Evolutionary conservation across 75 land plant genomes (phyloP).

Genomic region (Picea glauca): DNA sequence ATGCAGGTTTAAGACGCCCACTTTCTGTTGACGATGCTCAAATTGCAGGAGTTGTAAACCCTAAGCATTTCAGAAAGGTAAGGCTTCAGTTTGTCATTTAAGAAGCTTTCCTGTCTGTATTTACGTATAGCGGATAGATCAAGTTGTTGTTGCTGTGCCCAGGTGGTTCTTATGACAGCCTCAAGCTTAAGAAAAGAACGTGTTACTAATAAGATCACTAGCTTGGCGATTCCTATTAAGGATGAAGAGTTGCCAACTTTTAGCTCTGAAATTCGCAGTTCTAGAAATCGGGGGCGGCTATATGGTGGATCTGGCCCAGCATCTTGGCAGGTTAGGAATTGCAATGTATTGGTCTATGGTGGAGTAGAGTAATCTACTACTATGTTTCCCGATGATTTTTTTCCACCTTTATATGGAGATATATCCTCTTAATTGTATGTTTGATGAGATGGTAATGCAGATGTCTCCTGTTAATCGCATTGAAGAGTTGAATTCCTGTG

Average conservation of each 20-base stretch:
- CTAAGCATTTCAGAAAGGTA: conserved; percentile 70
- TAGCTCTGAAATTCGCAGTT: conserved; percentile 3
- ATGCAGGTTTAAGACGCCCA: conserved; percentile 49
- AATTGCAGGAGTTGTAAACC: conserved; percentile 65
- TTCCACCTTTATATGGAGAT: not conserved
- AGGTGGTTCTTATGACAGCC: conserved; percentile 23
- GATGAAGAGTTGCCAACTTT: conserved; percentile 13
- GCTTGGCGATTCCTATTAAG: not conserved
- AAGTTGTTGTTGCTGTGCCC: conserved; percentile 4
- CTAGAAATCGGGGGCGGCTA: conserved; percentile 12
- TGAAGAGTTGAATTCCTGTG: not conserved
- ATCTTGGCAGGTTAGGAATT: conserved; percentile 19
- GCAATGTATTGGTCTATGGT: not conserved
- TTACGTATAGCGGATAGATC: not conserved
- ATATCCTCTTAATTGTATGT: not conserved
- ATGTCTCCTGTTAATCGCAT: conserved; percentile 7
- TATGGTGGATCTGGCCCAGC: conserved; percentile 7
- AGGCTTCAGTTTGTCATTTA: not conserved
- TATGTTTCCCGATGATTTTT: not conserved
- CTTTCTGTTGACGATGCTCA: conserved; percentile 74
- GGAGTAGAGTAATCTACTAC: not conserved
- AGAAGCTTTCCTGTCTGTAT: not conserved
- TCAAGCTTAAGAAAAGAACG: conserved; percentile 20
- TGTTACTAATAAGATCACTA: not conserved
- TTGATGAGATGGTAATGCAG: not conserved